phyloP scores from a whole-genome alignment of 352 stramenopile genomes.

The Globisporangium acanthophoron region DNA sequence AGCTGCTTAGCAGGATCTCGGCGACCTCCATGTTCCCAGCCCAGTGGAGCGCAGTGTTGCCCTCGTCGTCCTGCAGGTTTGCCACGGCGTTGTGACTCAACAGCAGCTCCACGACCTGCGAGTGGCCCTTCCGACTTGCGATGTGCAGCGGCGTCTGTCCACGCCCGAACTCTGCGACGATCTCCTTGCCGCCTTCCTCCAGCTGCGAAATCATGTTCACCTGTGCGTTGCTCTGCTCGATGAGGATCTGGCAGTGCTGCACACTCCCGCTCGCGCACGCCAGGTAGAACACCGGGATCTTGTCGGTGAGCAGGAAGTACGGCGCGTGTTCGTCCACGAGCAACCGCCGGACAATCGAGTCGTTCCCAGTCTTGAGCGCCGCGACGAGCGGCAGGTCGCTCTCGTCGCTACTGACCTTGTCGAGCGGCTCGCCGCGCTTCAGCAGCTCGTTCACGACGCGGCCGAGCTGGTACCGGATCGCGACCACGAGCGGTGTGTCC shows the following conservation, averaged over 20 bases:
- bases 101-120: conserved; percentile 52
- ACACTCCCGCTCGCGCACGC: conserved; percentile 64
- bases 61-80: conserved; percentile 74
- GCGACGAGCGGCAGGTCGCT: conserved; percentile 62
- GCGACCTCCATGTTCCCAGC: conserved; percentile 63
- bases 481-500: conserved; percentile 55
- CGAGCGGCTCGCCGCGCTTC: conserved; percentile 39
- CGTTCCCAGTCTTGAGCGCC: conserved; percentile 66
- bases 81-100: conserved; percentile 59
- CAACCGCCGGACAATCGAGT: conserved; percentile 65
- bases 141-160: conserved; percentile 75
- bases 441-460: conserved; percentile 79
- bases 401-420: conserved; percentile 39
- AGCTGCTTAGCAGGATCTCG: conserved; percentile 46
- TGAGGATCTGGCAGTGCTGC: conserved; percentile 68
- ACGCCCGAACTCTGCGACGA: conserved; percentile 60
- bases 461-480: conserved; percentile 74
- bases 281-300: conserved; percentile 71
- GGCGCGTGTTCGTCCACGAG: conserved; percentile 64
- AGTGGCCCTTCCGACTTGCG: conserved; percentile 66
- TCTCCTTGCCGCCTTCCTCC: conserved; percentile 76
- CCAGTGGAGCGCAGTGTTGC: conserved; percentile 75
- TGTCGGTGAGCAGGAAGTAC: conserved; percentile 74
- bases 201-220: conserved; percentile 78
- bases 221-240: conserved; percentile 43